Base-by-base conservation (phyloP, 345 rosid species). In the Salix suchowensis region DNA sequence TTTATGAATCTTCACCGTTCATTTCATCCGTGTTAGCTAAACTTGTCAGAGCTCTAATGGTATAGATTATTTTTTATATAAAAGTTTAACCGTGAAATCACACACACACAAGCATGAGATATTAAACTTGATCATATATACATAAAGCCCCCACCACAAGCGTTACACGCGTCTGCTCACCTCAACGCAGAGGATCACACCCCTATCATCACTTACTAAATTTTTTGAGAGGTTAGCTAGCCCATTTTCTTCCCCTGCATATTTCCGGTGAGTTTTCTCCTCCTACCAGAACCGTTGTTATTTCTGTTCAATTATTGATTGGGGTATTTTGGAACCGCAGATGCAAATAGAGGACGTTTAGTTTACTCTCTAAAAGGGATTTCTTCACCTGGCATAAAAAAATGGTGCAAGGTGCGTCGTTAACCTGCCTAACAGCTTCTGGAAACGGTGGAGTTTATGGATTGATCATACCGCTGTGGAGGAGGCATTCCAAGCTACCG, bases 321-420 rank as follows among this genome's bases (percentile, higher is more conserved):
- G 16, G 50, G 50, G 16, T 44, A 12, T 67, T 70, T 73, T 21
- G 37, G 14, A 60, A 61, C 30, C 40, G 55, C 67, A 80, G 76
- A 58, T 86, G 73, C 74, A 48, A 68, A 71, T 70, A 28, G 64
- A 52, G 54, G 74, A 69, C 44, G 39, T 37, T 26, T 21, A 14
- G 24, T 46, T 70, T 62, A 24, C 30, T 0, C 15, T 37, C 21
- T 32, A 11, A 26, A 36, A 28, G 44, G 36, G 67, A 66, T 79
- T 68, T 77, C 84, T 65, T 40, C 67, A 8, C 72, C 62, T 34
- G 76, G 54, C 37, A 34, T 34, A 10, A 40, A 40, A 61, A 76
- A 68, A 91, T 87, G 93, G 88, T 86, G 77, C 92, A 84, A 81
- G 83, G 73, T 48, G 82, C 85, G 70, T 88, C 92, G 24, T 76